Percentiles rank a stretch among this genome's conserved stretches.
Evolutionary conservation across 1,284 basidiomycete species (phyloP).

Genomic region (Psilocybe mexicana): DNA sequence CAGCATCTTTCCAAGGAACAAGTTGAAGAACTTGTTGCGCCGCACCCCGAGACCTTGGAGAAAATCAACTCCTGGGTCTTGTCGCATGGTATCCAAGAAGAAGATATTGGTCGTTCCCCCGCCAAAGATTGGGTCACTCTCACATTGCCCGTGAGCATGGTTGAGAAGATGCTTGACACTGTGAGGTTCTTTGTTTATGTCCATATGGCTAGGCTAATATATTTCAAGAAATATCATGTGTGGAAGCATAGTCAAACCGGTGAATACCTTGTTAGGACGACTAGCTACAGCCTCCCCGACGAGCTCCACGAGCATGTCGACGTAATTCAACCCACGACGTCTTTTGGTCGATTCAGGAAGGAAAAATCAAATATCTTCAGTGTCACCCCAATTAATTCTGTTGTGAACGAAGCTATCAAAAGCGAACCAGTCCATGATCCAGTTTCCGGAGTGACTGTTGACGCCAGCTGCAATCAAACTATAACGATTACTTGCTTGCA

Average conservation of each 20-base stretch:
- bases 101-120: constrained; percentile 51
- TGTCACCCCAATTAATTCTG: constrained; percentile 2
- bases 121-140: constrained; percentile 73
- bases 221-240: constrained; percentile 58
- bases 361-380: constrained; percentile 45
- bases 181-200: constrained; percentile 36
- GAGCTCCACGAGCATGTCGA: constrained; percentile 65
- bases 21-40: constrained; percentile 60
- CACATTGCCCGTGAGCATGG: constrained; percentile 55
- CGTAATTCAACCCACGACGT: constrained; percentile 74
- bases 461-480: constrained; percentile 50
- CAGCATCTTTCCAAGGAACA: constrained; percentile 65
- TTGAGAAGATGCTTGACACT: constrained; percentile 70
- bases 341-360: constrained; percentile 57
- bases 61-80: constrained; percentile 64
- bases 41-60: constrained; percentile 53
- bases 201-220: background rate
- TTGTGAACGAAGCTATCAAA: constrained; percentile 8
- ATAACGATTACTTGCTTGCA: constrained; percentile 53
- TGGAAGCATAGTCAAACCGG: constrained; percentile 58
- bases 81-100: constrained; percentile 52
- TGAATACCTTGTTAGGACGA: constrained; percentile 63
- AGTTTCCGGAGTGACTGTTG: constrained; percentile 43
- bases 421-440: constrained; percentile 28
- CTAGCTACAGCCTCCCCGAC: constrained; percentile 67